phyloP scores from a whole-genome alignment of 108 stramenopile species.

The Discostella stelligeroides region DNA sequence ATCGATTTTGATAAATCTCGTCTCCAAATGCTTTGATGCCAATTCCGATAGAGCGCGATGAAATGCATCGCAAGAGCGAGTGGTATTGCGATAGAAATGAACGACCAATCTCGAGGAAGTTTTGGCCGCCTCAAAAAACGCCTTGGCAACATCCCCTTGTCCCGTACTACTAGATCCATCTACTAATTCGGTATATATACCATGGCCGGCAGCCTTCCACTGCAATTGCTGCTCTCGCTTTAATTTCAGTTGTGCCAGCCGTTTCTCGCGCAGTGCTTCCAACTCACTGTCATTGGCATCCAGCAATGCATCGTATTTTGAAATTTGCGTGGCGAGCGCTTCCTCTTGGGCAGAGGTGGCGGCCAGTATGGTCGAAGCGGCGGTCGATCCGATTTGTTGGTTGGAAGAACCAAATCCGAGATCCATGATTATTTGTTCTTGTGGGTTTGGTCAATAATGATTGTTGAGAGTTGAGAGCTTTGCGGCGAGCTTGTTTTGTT shows the following conservation, averaged over 20 bases:
- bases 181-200: conserved; percentile 78
- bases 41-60: conserved; percentile 87
- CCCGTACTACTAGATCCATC: conserved; percentile 47
- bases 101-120: conserved; percentile 81
- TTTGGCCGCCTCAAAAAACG: conserved; percentile 95
- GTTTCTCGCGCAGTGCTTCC: conserved; percentile 80
- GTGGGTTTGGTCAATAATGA: too few species aligned
- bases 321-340: conserved; percentile 62
- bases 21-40: conserved; percentile 91
- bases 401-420: conserved; percentile 82
- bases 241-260: conserved; percentile 80
- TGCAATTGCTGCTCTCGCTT: conserved; percentile 60
- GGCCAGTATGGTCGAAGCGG: conserved; percentile 59
- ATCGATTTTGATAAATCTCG: conserved; percentile 94
- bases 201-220: conserved; percentile 87
- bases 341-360: conserved; percentile 69
- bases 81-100: conserved; percentile 95
- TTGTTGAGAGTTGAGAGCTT: too few species aligned
- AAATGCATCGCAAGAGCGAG: conserved; percentile 92
- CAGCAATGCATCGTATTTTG: conserved; percentile 77
- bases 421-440: conserved; percentile 61
- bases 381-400: conserved; percentile 69
- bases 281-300: conserved; percentile 90
- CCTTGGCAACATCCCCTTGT: conserved; percentile 69
- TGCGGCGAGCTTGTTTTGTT: too few species aligned